A percentile compares a stretch with the other conserved stretches of the same genome.
Conservation (phyloP, 495 filamentous ascomycete genomes). For the Massariosphaeria phaeospora region DNA sequence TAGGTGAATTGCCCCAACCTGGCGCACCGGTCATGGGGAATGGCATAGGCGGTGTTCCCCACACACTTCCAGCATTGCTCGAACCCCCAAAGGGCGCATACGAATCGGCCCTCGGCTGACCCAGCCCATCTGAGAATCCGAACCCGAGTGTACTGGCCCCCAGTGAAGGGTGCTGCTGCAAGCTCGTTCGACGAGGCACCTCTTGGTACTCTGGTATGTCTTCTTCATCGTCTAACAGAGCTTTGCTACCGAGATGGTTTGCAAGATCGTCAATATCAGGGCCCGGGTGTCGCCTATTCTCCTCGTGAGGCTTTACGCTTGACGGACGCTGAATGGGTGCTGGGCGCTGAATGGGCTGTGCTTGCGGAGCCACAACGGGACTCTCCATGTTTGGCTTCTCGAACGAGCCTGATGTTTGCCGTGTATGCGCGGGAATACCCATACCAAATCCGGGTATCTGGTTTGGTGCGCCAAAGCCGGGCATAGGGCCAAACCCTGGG, state of each 20-base stretch:
- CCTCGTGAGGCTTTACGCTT: conserved; percentile 61
- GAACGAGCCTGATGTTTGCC: conserved; percentile 57
- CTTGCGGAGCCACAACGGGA: conserved; percentile 29
- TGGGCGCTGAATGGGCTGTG: conserved; percentile 70
- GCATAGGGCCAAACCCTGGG: conserved; percentile 51
- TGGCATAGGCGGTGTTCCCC: conserved; percentile 34
- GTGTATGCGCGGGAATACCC: conserved; percentile 50
- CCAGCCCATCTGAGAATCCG: conserved; percentile 31
- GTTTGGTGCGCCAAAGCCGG: conserved; percentile 28
- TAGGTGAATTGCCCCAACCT: conserved; percentile 34
- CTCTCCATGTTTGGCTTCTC: conserved; percentile 43
- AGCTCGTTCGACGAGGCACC: conserved; percentile 36
- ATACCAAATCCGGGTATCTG: conserved; percentile 35
- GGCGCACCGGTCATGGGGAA: conserved; percentile 29
- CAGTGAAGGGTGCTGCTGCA: conserved; percentile 32
- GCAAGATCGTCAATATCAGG: conserved; percentile 67
- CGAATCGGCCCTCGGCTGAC: conserved; percentile 17
- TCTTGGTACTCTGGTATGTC: conserved; percentile 41
- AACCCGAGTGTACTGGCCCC: conserved; percentile 32
- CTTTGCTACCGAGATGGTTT: conserved; percentile 85
- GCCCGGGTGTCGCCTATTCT: conserved; percentile 38
- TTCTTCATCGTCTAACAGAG: conserved; percentile 78
- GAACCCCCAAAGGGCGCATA: conserved; percentile 29
- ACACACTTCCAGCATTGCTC: conserved; percentile 26
- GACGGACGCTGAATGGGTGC: conserved; percentile 83